phyloP scores from a whole-genome alignment of 192 early-diverging fungal genomes.

The Rhizophagus clarus region DNA sequence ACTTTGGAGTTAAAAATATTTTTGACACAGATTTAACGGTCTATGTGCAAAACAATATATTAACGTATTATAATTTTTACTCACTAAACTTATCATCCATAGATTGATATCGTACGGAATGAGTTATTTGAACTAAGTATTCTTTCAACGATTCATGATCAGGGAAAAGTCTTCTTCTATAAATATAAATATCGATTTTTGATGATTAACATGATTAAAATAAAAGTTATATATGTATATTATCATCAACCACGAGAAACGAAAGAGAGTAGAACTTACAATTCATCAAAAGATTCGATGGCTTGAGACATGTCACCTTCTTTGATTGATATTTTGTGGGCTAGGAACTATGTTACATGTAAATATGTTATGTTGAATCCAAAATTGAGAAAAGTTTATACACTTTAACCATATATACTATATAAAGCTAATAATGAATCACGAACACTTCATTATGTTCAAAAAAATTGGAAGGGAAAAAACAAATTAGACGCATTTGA shows the following conservation, averaged over 20 bases:
- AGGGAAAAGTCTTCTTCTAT: constrained; percentile 4
- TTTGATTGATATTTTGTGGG: constrained; percentile 22
- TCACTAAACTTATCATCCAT: constrained; percentile 30
- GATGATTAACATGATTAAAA: neutral
- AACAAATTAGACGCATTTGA: neutral
- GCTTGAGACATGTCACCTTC: constrained; percentile 26
- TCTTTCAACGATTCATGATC: constrained; percentile 29
- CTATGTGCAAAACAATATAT: neutral
- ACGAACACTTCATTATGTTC: neutral
- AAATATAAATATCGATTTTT: neutral
- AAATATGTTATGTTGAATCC: neutral
- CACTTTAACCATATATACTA: neutral
- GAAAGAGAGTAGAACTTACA: constrained; percentile 17
- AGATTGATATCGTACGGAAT: constrained; percentile 4
- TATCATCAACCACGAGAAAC: neutral
- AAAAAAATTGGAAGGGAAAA: no score
- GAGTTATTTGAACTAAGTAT: constrained; percentile 25
- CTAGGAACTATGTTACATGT: constrained; percentile 2
- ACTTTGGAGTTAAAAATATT: neutral
- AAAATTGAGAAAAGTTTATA: neutral
- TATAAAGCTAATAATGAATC: neutral
- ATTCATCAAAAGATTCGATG: neutral
- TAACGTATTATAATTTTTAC: neutral
- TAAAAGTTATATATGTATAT: neutral
- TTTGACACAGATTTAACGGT: neutral